Percentiles rank a stretch among this genome's conserved stretches.
Evolutionary conservation across 768 basidiomycete species (phyloP).

Genomic region (Tulasnella sp.): DNA sequence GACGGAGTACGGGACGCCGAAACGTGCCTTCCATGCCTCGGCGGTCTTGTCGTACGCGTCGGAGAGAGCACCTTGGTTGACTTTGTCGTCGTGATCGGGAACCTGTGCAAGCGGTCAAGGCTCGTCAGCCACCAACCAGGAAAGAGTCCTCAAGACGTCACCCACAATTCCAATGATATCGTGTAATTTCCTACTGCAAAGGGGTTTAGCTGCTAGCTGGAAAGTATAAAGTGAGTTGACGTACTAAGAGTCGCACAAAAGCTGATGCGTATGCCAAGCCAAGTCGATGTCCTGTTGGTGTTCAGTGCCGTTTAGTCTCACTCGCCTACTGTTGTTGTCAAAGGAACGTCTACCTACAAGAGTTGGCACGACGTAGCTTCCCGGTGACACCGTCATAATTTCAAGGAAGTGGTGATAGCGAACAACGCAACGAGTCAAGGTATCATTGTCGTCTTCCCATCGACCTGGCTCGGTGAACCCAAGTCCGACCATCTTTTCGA

Average conservation of each 20-base stretch:
- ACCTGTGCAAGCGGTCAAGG: neutral
- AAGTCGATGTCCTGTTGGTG: constrained; percentile 27
- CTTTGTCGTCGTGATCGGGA: constrained; percentile 29
- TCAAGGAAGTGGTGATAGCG: constrained; percentile 30
- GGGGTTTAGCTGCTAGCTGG: neutral
- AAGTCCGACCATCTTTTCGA: constrained; percentile 28
- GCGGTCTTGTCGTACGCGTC: constrained; percentile 18
- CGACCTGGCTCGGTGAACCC: constrained; percentile 26
- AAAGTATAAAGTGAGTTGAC: neutral
- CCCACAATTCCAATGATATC: constrained; percentile 11
- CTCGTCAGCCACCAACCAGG: neutral
- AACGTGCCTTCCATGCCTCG: constrained; percentile 31
- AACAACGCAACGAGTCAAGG: constrained; percentile 27
- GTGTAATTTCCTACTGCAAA: neutral
- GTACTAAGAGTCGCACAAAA: constrained; percentile 20
- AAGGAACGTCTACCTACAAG: constrained; percentile 15
- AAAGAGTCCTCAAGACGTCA: neutral
- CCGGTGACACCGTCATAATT: constrained; percentile 18
- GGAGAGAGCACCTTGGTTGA: constrained; percentile 19
- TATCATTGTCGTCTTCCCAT: constrained; percentile 21
- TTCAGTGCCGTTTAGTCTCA: neutral
- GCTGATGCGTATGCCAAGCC: constrained; percentile 31
- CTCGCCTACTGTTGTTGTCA: neutral
- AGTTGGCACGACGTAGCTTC: constrained; percentile 29
- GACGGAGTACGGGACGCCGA: constrained; percentile 50